These are phyloP conservation scores for Chrysanthemum makinoi DNA, from an alignment of 129 eudicot species.

Conservation along the genomic window DNA sequence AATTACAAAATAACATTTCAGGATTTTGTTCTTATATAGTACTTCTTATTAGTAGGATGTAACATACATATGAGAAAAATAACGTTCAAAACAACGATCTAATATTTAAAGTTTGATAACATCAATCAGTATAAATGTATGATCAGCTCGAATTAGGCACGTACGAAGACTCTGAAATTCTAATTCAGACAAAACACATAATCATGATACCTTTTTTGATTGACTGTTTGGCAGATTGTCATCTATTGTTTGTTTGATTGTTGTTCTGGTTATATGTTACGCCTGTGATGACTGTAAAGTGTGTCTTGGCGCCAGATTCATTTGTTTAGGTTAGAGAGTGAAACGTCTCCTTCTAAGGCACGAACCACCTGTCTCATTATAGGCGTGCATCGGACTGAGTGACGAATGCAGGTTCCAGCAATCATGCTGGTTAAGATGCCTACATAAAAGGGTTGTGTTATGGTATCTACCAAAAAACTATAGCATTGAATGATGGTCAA, in stretches of 20 bases:
- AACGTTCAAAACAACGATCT: not conserved
- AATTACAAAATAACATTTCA: too few species aligned
- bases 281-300: slow-evolving; percentile 15
- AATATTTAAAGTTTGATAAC: slow-evolving; percentile 11
- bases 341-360: too few species aligned
- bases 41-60: too few species aligned
- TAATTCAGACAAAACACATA: not conserved
- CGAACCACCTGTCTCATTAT: too few species aligned
- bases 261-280: slow-evolving; percentile 12
- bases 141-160: slow-evolving; percentile 1
- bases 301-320: too few species aligned
- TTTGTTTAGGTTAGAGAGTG: too few species aligned
- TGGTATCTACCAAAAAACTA: not conserved
- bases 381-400: too few species aligned
- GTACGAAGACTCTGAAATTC: not conserved
- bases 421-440: too few species aligned
- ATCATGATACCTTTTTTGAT: slow-evolving; percentile 17
- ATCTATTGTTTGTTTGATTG: slow-evolving; percentile 9
- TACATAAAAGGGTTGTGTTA: too few species aligned
- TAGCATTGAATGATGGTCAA: not conserved
- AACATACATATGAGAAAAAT: not conserved
- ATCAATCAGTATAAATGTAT: slow-evolving; percentile 8
- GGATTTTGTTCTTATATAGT: too few species aligned
- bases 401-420: too few species aligned
- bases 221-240: slow-evolving; percentile 12